These are phyloP conservation scores for Podaxis sp. DNA, from an alignment of 768 basidiomycete species.

Conservation along the genomic window DNA sequence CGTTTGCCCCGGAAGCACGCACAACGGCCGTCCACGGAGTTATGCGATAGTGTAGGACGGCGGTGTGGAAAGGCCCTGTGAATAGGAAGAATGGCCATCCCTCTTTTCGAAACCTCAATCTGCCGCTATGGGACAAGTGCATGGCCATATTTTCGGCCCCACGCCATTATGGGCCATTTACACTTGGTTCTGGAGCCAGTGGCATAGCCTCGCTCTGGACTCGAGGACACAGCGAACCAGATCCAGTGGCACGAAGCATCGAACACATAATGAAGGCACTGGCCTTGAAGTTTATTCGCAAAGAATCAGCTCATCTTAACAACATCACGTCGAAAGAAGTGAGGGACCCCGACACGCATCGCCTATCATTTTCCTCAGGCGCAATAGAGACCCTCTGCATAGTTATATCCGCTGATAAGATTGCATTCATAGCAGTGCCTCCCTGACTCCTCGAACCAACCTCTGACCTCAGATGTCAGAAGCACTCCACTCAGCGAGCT, in stretches of 20 bases:
- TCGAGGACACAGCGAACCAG: neutral
- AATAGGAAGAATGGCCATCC: neutral
- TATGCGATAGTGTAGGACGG: neutral
- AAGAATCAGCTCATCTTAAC: neutral
- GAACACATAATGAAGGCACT: neutral
- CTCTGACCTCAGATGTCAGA: neutral
- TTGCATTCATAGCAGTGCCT: conserved; percentile 1
- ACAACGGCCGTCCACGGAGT: neutral
- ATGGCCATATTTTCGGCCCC: neutral
- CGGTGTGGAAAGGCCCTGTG: neutral
- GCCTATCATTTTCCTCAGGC: neutral
- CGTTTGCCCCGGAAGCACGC: conserved; percentile 1
- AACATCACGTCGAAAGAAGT: neutral
- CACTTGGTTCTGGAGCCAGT: neutral
- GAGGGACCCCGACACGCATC: neutral
- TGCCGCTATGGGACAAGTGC: neutral
- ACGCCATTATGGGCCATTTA: neutral
- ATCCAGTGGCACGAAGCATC: neutral
- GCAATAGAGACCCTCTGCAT: neutral
- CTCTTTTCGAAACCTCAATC: neutral
- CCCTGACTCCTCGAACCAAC: neutral
- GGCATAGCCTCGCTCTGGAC: neutral
- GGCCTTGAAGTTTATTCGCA: neutral
- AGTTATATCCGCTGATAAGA: conserved; percentile 2
- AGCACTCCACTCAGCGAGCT: neutral